Percentiles rank a stretch among this genome's conserved stretches.
Evolutionary conservation across 1,284 basidiomycete species (phyloP).

Genomic region (Cerrena zonata): DNA sequence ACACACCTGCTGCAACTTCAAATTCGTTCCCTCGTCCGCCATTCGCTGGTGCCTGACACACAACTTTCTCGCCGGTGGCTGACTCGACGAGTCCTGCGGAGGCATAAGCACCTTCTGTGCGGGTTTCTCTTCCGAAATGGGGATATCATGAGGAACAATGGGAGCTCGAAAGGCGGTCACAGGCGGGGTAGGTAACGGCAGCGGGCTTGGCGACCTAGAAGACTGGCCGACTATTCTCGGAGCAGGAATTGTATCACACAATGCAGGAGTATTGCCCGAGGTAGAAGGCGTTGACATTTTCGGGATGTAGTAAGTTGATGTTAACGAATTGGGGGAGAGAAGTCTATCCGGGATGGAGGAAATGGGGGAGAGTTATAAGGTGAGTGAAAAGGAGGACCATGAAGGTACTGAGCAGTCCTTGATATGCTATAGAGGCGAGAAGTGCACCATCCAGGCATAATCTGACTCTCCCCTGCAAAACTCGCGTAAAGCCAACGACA

Average conservation of each 20-base stretch:
- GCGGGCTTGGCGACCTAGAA: slow-evolving; percentile 24
- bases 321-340: not conserved
- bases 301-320: not conserved
- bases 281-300: slow-evolving; percentile 14
- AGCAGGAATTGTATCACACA: slow-evolving; percentile 70
- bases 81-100: not conserved
- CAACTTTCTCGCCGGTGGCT: slow-evolving; percentile 60
- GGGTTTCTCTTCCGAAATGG: slow-evolving; percentile 1
- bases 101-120: not conserved
- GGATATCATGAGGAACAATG: slow-evolving; percentile 16
- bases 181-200: slow-evolving; percentile 19
- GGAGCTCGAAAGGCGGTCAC: slow-evolving; percentile 29
- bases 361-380: not conserved
- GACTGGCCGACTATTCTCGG: slow-evolving; percentile 41
- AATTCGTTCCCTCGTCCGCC: slow-evolving; percentile 92
- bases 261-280: slow-evolving; percentile 15
- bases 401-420: not conserved
- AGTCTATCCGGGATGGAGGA: not conserved
- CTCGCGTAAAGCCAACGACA: slow-evolving; percentile 6
- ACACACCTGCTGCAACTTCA: slow-evolving; percentile 80
- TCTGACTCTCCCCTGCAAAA: not conserved
- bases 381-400: not conserved
- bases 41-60: slow-evolving; percentile 92
- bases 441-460: not conserved
- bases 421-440: not conserved